Percentiles rank a stretch among this genome's conserved stretches.
These are phyloP conservation scores for Endocalyx cinctus DNA, from an alignment of 2,329 filamentous ascomycete species.

Conservation along the genomic window DNA sequence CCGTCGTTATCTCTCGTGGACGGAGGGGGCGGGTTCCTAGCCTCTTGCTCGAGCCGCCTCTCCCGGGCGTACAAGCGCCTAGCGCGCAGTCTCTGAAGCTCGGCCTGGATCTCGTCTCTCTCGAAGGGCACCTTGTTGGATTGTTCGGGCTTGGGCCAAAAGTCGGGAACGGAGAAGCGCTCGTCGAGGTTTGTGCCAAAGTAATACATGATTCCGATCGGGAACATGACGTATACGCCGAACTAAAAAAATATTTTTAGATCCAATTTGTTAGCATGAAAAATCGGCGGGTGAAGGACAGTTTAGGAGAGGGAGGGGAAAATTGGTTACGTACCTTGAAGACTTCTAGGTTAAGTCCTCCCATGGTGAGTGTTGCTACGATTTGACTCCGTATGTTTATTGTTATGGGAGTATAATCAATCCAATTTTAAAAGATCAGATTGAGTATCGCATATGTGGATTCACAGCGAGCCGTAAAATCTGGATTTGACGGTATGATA, in stretches of 20 bases:
- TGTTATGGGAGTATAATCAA: too few species aligned
- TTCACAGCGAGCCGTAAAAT: too few species aligned
- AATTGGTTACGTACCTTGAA: slow-evolving; percentile 66
- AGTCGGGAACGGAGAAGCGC: slow-evolving; percentile 81
- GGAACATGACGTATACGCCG: slow-evolving; percentile 97
- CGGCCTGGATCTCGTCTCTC: slow-evolving; percentile 74
- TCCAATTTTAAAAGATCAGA: too few species aligned
- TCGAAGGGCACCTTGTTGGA: slow-evolving; percentile 74
- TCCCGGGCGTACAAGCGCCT: slow-evolving; percentile 73
- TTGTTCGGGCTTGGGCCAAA: slow-evolving; percentile 84
- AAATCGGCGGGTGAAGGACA: slow-evolving; percentile 1
- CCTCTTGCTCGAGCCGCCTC: slow-evolving; percentile 42
- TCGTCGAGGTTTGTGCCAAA: slow-evolving; percentile 97
- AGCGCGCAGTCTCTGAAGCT: slow-evolving; percentile 68
- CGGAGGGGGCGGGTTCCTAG: slow-evolving; percentile 20
- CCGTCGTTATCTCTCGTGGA: too few species aligned
- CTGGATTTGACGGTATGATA: too few species aligned
- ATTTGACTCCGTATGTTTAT: too few species aligned
- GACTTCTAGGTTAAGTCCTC: slow-evolving; percentile 85
- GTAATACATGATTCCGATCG: slow-evolving; percentile 99
- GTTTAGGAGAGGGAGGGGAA: slow-evolving; percentile 3
- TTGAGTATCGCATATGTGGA: too few species aligned
- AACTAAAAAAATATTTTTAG: slow-evolving; percentile 59
- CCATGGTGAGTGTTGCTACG: too few species aligned
- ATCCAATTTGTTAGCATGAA: neutral